Evolutionary conservation across 2,329 filamentous ascomycete species (phyloP), one percentile per base, ranked within the genome.

Genomic region (Paraphaeosphaeria sporulosa): DNA sequence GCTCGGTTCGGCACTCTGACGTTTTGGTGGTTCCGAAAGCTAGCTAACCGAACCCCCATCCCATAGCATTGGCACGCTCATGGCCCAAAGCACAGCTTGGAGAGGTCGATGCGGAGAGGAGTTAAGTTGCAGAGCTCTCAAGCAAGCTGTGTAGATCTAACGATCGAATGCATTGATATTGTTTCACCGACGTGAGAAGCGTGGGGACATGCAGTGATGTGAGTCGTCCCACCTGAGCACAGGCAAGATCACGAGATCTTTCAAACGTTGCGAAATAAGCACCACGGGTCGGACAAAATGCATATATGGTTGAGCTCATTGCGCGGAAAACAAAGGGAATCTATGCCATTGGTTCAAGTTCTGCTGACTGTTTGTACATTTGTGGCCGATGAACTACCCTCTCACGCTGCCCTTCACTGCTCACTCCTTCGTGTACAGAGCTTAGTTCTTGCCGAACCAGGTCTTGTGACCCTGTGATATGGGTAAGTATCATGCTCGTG

Each of bases 381-480:
- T 59, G 65, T 61, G 61, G 63, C 64, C 60, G 58, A 59, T 60
- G 62, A 59, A 62, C 60, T 57, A 62, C 61, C 64, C 65, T 64
- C 56, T 50, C 54, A 55, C 56, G 54, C 55, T 58, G 55, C 55
- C 58, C 59, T 56, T 21, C 58, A 44, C 42, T 47, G 49, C n/a
- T 34, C 19, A 19, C 51, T 23, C 27, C 54, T 36, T 19, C 15
- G 8, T 51, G 47, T 23, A 52, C 15, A 55, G 8, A 36, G 47
- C 62, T 64, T 78, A 77, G 67, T 75, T 74, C 71, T 78, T 76
- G 64, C 74, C 71, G 47, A 70, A 91, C 88, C 89, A 93, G 64
- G 89, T 92, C 86, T 93, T 94, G 85, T 94, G 87, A 73, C 91
- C 91, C 64, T 80, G 52, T 1, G 36, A 17, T 53, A 15, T 25